Conservation (phyloP, 1,284 basidiomycete species). For the Serendipita sp. region DNA sequence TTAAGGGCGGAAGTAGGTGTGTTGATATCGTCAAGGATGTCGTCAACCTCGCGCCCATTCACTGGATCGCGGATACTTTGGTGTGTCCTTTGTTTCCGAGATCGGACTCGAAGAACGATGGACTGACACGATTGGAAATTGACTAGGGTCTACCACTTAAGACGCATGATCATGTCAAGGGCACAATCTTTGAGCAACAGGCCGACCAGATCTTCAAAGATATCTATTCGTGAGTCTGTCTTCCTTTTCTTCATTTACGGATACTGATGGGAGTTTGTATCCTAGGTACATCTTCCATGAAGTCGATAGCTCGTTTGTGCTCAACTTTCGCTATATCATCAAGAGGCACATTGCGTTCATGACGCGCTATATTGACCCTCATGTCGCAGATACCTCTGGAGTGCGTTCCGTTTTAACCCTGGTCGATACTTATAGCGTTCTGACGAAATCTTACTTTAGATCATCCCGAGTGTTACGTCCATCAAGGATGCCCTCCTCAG, state of each 20-base stretch:
- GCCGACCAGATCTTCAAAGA: constrained; percentile 50
- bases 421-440: background rate
- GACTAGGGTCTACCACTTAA: constrained; percentile 61
- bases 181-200: constrained; percentile 44
- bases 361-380: constrained; percentile 37
- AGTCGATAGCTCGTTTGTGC: constrained; percentile 39
- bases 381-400: background rate
- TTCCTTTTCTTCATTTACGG: background rate
- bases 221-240: constrained; percentile 44
- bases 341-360: constrained; percentile 38
- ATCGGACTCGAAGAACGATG: too few species aligned
- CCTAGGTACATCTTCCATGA: constrained; percentile 60
- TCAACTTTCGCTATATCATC: constrained; percentile 38
- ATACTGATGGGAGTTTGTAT: background rate
- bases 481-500: background rate
- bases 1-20: constrained; percentile 33
- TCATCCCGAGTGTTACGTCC: background rate
- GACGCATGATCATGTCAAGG: constrained; percentile 35
- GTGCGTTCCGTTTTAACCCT: background rate
- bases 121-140: background rate
- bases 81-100: constrained; percentile 28
- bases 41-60: constrained; percentile 45
- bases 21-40: constrained; percentile 64
- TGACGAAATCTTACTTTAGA: background rate
- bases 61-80: constrained; percentile 54